Evolutionary conservation across 2,329 filamentous ascomycete genomes (phyloP).

Genomic region (Trichophaea hybrida): DNA sequence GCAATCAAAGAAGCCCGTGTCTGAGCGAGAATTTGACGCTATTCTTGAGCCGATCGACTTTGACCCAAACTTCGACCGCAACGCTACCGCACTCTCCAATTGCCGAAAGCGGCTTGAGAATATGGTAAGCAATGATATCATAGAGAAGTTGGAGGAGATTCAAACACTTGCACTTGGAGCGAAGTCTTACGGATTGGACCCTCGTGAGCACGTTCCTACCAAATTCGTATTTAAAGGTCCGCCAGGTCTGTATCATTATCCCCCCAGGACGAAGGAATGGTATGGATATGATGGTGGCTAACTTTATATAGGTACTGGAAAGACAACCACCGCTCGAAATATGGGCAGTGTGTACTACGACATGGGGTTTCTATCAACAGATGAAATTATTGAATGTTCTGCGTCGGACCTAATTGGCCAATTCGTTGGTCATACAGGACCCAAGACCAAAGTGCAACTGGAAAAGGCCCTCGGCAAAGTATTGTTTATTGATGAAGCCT

Average conservation of each 20-base stretch:
- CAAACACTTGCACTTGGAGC: conserved; percentile 40
- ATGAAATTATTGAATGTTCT: conserved; percentile 39
- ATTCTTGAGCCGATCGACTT: conserved; percentile 37
- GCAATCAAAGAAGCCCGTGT: conserved; percentile 2
- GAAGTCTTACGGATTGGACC: conserved; percentile 40
- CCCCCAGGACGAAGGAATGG: background rate
- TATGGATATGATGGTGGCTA: background rate
- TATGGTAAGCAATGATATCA: conserved; percentile 43
- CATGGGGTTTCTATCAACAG: conserved; percentile 38
- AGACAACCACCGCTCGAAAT: conserved; percentile 21
- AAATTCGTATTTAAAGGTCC: conserved; percentile 55
- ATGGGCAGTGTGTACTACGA: conserved; percentile 38
- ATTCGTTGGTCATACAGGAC: conserved; percentile 40
- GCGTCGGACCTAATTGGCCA: conserved; percentile 40
- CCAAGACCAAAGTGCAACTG: conserved; percentile 36
- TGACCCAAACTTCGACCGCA: conserved; percentile 45
- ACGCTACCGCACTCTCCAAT: conserved; percentile 37
- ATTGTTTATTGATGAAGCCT: conserved; percentile 59
- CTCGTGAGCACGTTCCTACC: conserved; percentile 46
- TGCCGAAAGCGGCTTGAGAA: conserved; percentile 43
- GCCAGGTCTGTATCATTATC: conserved; percentile 34
- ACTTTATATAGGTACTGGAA: conserved; percentile 21
- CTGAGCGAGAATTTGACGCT: conserved; percentile 26
- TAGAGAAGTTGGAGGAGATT: conserved; percentile 42
- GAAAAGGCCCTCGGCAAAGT: conserved; percentile 46